Evolutionary conservation across 805 yeast genomes (phyloP).

Genomic region (Lipomyces chichibuensis): DNA sequence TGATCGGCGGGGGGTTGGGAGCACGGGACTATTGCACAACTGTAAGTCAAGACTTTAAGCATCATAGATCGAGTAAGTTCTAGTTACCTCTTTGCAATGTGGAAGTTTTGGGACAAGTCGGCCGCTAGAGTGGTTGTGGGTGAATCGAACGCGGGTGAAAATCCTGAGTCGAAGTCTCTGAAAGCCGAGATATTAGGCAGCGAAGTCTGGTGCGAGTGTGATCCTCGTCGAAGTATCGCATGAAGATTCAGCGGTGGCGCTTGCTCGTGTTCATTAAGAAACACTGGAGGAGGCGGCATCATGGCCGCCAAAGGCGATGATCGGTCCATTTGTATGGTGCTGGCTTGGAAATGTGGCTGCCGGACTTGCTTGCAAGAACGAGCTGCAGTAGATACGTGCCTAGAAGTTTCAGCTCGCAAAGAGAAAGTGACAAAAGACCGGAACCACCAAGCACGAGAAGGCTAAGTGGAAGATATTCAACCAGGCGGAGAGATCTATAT

Average conservation of each 20-base stretch:
- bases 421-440: neutral
- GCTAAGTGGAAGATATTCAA: neutral
- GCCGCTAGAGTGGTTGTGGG: constrained; percentile 45
- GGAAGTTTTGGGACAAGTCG: constrained; percentile 46
- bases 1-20: constrained; percentile 45
- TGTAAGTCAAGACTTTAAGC: neutral
- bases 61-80: neutral
- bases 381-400: neutral
- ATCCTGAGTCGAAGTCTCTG: neutral
- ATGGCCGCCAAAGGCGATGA: constrained; percentile 35
- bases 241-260: neutral
- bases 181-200: constrained; percentile 19
- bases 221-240: constrained; percentile 7
- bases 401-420: neutral
- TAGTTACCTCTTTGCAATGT: constrained; percentile 40
- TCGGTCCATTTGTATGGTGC: constrained; percentile 25
- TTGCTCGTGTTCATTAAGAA: constrained; percentile 8
- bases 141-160: constrained; percentile 26
- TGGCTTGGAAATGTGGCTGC: neutral
- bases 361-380: neutral
- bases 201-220: constrained; percentile 27
- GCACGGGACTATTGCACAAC: constrained; percentile 34
- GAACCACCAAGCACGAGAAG: neutral
- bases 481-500: neutral
- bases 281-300: constrained; percentile 31